Evolutionary conservation across 2,329 filamentous ascomycete species (phyloP).

Genomic region (Penicillium hordei): DNA sequence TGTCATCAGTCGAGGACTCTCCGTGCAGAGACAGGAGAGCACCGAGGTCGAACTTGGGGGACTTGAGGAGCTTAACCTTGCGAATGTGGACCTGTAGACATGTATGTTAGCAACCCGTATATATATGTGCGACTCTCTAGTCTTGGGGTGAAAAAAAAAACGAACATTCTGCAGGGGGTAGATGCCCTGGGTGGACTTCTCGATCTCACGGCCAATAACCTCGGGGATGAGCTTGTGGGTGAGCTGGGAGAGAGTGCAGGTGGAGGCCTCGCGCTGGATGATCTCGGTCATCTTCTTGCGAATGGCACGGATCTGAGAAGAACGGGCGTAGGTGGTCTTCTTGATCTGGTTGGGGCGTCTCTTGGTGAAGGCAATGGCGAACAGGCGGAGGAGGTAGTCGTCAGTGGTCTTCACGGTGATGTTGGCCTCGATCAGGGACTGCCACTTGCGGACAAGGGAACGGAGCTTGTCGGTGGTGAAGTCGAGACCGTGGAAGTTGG

Average conservation of each 20-base stretch:
- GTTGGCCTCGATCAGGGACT: slow-evolving; percentile 98
- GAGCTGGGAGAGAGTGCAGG: slow-evolving; percentile 92
- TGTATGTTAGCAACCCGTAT: slow-evolving; percentile 34
- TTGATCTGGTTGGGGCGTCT: slow-evolving; percentile 99
- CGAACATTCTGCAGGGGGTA: slow-evolving; percentile 98
- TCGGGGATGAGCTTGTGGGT: slow-evolving; percentile 99
- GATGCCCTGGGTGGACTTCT: slow-evolving; percentile 99
- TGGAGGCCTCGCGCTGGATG: slow-evolving; percentile 91
- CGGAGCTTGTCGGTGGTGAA: slow-evolving; percentile 99
- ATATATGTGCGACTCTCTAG: neutral
- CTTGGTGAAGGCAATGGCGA: slow-evolving; percentile 99
- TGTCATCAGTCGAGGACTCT: slow-evolving; percentile 93
- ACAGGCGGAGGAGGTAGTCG: slow-evolving; percentile 98
- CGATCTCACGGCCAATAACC: slow-evolving; percentile 98
- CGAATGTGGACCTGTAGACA: slow-evolving; percentile 86
- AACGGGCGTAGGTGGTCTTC: slow-evolving; percentile 98
- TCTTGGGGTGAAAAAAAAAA: slow-evolving; percentile 22
- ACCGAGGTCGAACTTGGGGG: slow-evolving; percentile 98
- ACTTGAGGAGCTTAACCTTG: slow-evolving; percentile 99
- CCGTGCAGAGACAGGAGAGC: slow-evolving; percentile 94
- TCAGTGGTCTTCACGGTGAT: slow-evolving; percentile 99
- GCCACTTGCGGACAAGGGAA: slow-evolving; percentile 99
- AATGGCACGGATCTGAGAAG: slow-evolving; percentile 96
- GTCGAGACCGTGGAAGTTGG: slow-evolving; percentile 99
- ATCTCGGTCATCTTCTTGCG: slow-evolving; percentile 99